Base-by-base conservation (phyloP, 2,329 filamentous ascomycete genomes). In the Camillea tinctor region DNA sequence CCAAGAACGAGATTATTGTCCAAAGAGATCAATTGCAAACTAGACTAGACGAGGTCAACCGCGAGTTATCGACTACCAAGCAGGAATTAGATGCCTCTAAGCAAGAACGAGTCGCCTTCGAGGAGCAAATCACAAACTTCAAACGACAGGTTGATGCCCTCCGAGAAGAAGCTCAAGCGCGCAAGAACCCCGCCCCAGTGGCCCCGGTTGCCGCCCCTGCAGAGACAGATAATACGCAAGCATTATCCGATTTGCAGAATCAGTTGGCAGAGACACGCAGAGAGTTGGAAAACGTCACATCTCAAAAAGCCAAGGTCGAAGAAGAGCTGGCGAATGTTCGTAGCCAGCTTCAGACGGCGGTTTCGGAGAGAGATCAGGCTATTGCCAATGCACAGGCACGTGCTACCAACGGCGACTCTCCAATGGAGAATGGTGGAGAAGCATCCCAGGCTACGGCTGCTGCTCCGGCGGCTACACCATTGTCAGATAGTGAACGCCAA, bases 251-350 rank as follows among this genome's bases (percentile, higher is more conserved):
- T 53, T 70, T 84, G 19, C 80, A 86, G 62, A 76, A 79, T 62
- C 79, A 86, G 62, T 75, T 87, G 7, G 65, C 72, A 1, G 72
- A 78, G 50, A 72, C 80, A 15, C 81, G 77, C 21, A 84, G 87
- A 65, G 85, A 93, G 66, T 82, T 95, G 9, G 86, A 88, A 50
- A 80, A 80, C 1, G 82, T 88, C 56, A 87, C 79, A 6, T 79
- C 86, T 9, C 88, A 95, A 72, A 93, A 91, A 73, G 81, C 87
- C 19, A 80, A 80, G 1, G 80, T 91, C n/a, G 85, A 92, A 64
- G 78, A 85, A 59, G 86, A 90, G 62, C 79, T 90, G 1, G 77
- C 81, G 52, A 74, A 71, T 22, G 72, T 88, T 1, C 82, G 79
- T 26, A 65, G 73, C 6, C 88, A 93, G 68, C 78, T 96, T 13